Conservation (phyloP, 2,329 filamentous ascomycete genomes). For the Cercospora sesami region DNA sequence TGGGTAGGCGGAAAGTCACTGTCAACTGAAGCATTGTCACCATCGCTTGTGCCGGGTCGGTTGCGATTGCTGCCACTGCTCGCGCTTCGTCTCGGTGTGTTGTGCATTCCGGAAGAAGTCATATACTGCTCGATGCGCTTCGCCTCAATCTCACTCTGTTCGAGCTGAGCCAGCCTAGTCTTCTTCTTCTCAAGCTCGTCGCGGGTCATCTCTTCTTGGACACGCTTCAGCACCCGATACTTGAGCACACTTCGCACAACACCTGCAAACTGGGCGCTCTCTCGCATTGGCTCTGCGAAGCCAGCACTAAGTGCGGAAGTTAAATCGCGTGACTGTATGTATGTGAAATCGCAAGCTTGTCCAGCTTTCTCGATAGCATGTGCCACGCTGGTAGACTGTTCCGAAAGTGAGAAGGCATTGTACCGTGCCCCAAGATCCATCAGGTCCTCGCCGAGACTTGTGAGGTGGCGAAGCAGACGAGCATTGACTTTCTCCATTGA, state of each 20-base stretch:
- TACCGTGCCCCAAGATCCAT: constrained; percentile 93
- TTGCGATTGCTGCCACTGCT: constrained; percentile 42
- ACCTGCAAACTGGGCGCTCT: constrained; percentile 94
- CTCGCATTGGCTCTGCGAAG: constrained; percentile 96
- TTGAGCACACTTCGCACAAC: constrained; percentile 86
- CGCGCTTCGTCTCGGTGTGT: constrained; percentile 64
- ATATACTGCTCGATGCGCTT: constrained; percentile 92
- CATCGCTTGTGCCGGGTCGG: constrained; percentile 41
- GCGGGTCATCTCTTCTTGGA: constrained; percentile 95
- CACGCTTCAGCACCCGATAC: constrained; percentile 87
- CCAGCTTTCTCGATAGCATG: constrained; percentile 92
- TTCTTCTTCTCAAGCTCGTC: constrained; percentile 91
- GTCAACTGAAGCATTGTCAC: constrained; percentile 88
- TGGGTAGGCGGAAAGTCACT: constrained; percentile 89
- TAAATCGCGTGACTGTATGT: constrained; percentile 91
- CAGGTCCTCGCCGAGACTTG: constrained; percentile 79
- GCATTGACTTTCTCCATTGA: constrained; percentile 97
- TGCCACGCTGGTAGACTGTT: constrained; percentile 83
- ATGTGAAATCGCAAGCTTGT: constrained; percentile 92
- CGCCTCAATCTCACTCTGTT: constrained; percentile 89
- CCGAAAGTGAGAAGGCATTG: constrained; percentile 93
- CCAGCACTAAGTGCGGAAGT: constrained; percentile 84
- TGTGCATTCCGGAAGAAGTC: constrained; percentile 64
- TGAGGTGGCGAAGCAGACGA: constrained; percentile 80
- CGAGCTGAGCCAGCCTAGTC: constrained; percentile 78